Percentiles rank a stretch among this genome's conserved stretches.
Conservation (phyloP, 371 early-diverging fungal species). For the Modicella reniformis region DNA sequence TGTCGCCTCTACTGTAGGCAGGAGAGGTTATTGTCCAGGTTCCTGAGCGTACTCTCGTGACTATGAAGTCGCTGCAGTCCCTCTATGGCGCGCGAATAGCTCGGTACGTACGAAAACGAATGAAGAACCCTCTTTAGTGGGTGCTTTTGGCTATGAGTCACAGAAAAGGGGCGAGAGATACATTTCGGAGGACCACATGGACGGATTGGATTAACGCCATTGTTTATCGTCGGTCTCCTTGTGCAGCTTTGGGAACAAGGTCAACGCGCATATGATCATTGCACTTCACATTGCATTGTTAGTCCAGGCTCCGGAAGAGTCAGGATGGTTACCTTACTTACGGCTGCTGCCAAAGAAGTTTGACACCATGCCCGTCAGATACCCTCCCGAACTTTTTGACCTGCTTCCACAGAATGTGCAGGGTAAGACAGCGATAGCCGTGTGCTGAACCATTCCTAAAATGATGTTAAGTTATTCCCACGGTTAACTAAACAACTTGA, state of each 20-base stretch:
- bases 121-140: too few species aligned
- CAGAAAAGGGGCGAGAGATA: too few species aligned
- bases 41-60: slow-evolving; percentile 62
- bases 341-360: slow-evolving; percentile 66
- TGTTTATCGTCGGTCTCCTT: neutral
- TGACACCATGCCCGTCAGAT: slow-evolving; percentile 70
- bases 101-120: slow-evolving; percentile 16
- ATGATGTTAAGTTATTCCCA: neutral
- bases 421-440: slow-evolving; percentile 27
- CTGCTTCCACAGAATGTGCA: slow-evolving; percentile 58
- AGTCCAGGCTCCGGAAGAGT: slow-evolving; percentile 55
- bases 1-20: slow-evolving; percentile 39
- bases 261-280: slow-evolving; percentile 64
- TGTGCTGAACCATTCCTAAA: too few species aligned
- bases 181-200: too few species aligned
- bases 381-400: slow-evolving; percentile 52
- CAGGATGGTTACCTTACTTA: slow-evolving; percentile 66
- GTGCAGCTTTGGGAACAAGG: slow-evolving; percentile 35
- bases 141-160: too few species aligned
- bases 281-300: slow-evolving; percentile 61
- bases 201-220: too few species aligned
- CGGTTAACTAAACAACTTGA: neutral
- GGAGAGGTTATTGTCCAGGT: slow-evolving; percentile 71
- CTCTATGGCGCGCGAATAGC: slow-evolving; percentile 46
- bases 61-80: slow-evolving; percentile 48